A percentile compares a stretch with the other conserved stretches of the same genome.
These are phyloP conservation scores for Penicillium concentricum DNA, from an alignment of 2,329 filamentous ascomycete genomes.

Conservation along the genomic window DNA sequence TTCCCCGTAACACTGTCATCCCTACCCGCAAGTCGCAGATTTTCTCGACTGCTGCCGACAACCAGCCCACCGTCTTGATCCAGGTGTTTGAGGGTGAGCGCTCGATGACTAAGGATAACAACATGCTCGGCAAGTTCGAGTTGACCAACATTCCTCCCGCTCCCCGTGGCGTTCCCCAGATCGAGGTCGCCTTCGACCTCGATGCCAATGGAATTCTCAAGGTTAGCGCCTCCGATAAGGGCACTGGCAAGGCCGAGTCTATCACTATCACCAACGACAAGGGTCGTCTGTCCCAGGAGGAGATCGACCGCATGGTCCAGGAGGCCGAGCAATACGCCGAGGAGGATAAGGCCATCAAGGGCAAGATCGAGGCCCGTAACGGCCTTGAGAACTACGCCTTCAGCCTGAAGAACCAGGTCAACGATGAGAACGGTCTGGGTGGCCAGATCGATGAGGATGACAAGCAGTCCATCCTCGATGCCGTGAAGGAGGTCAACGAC, in stretches of 20 bases:
- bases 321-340: conserved; percentile 99
- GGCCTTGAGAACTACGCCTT: conserved; percentile 98
- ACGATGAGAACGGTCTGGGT: conserved; percentile 92
- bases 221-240: conserved; percentile 95
- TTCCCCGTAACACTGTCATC: conserved; percentile 90
- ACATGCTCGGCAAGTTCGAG: conserved; percentile 96
- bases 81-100: conserved; percentile 95
- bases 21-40: conserved; percentile 97
- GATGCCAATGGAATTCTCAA: conserved; percentile 98
- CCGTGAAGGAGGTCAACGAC: conserved; percentile 93
- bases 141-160: conserved; percentile 93
- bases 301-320: conserved; percentile 98
- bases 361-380: conserved; percentile 96
- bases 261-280: conserved; percentile 99
- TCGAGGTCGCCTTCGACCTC: conserved; percentile 96
- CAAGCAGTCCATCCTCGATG: conserved; percentile 93
- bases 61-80: conserved; percentile 93
- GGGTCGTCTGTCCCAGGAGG: conserved; percentile 91
- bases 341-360: conserved; percentile 96
- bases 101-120: conserved; percentile 94
- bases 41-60: conserved; percentile 94
- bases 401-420: conserved; percentile 98
- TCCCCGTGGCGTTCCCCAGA: conserved; percentile 94
- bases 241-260: conserved; percentile 92
- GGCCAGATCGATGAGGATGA: conserved; percentile 98